Evolutionary conservation across 352 stramenopile species (phyloP), one percentile per base, ranked within the genome.

Genomic region (Phytophthora kernoviae): DNA sequence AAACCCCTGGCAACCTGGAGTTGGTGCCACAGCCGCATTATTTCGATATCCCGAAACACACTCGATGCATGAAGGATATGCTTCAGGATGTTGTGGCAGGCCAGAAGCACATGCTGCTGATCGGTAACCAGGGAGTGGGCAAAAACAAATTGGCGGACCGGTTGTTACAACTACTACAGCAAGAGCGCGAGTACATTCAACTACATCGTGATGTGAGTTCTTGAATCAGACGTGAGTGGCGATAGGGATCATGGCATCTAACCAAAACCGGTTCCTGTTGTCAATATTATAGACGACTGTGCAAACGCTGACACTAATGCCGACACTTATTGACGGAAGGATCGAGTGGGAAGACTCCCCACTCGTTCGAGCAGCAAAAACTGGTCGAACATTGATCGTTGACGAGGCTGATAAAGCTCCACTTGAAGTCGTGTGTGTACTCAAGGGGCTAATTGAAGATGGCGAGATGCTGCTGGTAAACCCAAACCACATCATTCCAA

Each of bases 401-500:
- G 96, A 99, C 60, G 96, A 99, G 73, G 95, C 94, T 24, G 96
- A 99, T 72, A 99, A 99, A 72, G 96, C 96, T 12, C 95, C 95
- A 12, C 76, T 96, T 0, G 94, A 99, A 60, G 96, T 99, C 1
- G 88, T 98, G 15, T 95, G 91, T 20, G 73, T 99, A n/a, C 73
- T 99, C 3, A 98, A 98, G 70, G 88, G 89, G 0, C 69, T 99
- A 9, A 91, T 98, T 36, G 95, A 98, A 85, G 96, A 99, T 72
- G 93, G 96, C 46, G 93, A 98, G 48, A 94, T 99, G 73, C 70
- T 96, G 6, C 67, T 99, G 50, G 79, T 91, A 74, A 55, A 48
- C 10, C 42, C 52, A 33, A 24, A 30, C 24, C 10, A 45, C 39
- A 14, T n/a, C 10, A 12, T 4, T 14, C 11, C 14, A 14, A 39